Evolutionary conservation across 371 early-diverging fungal species (phyloP), one percentile per base, ranked within the genome.

Genomic region (Zychaea mexicana): DNA sequence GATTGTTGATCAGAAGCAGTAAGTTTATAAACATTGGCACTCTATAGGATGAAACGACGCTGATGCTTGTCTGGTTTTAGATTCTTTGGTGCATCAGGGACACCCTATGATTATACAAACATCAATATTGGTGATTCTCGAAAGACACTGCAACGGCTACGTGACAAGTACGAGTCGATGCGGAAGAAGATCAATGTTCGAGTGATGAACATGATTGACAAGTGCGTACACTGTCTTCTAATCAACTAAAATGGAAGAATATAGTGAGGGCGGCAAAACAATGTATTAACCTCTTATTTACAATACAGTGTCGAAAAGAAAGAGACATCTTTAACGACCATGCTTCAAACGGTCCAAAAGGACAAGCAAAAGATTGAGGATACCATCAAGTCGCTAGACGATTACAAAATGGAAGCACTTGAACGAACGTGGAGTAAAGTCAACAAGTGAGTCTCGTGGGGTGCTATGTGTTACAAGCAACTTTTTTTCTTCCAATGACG

Each of bases 301-400:
- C 15, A 36, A 36, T 21, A 19, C 67, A 88, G 91, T 39, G 91
- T 93, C 26, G 98, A 97, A 73, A 94, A 95, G 80, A 91, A 93
- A 65, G 98, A 98, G 73, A 68, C 81, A 0, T 69, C 86, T 0
- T 71, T 99, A 24, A 93, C 93, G 61, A 85, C 90, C 60, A 98
- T 92, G 92, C 83, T 98, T 42, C 74, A 86, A 9, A 96, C 94
- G 0, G 96, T 99, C 1, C 82, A 90, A 63, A 87, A 87, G 55
- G 99, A 99, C 74, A 97, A 97, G 79, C 82, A 85, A 57, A 97
- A 96, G 75, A 99, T 99, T 68, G 92, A 96, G 69, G 92, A 93
- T 26, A 98, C 99, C 1, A 95, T 99, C 56, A 77, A 69, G 9
- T 86, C 90, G 17, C 74, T 99, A 31, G 98, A 98, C 61, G 81